A percentile compares a stretch with the other conserved stretches of the same genome.
Conservation (phyloP, 2,329 filamentous ascomycete species). For the Salinomyces thailandicus region DNA sequence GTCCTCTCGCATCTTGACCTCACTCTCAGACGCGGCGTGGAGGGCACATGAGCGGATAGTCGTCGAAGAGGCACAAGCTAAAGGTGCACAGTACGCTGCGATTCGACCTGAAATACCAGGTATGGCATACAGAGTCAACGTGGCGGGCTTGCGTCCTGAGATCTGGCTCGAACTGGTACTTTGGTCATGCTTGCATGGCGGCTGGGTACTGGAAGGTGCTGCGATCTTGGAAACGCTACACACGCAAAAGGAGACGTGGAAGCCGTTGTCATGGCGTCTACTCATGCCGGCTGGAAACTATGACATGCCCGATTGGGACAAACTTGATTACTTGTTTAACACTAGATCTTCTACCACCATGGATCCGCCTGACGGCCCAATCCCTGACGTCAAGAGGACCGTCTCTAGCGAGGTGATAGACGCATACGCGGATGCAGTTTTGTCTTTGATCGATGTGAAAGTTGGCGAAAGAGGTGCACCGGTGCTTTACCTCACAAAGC, state of each 20-base stretch:
- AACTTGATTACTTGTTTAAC: constrained; percentile 22
- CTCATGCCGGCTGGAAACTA: constrained; percentile 14
- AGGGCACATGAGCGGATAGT: constrained; percentile 33
- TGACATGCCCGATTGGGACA: constrained; percentile 20
- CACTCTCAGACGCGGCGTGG: constrained; percentile 42
- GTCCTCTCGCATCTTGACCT: constrained; percentile 38
- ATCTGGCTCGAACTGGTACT: constrained; percentile 44
- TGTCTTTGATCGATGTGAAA: constrained; percentile 36
- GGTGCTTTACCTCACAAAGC: constrained; percentile 25
- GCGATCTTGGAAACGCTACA: constrained; percentile 28
- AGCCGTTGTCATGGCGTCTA: constrained; percentile 31
- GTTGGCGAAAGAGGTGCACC: constrained; percentile 31
- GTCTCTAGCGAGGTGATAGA: constrained; percentile 50
- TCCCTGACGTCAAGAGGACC: constrained; percentile 31
- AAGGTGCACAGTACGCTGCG: constrained; percentile 28
- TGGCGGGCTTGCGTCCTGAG: constrained; percentile 33
- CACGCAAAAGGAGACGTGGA: constrained; percentile 17
- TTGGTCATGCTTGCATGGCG: constrained; percentile 41
- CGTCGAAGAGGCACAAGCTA: constrained; percentile 18
- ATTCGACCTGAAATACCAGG: constrained; percentile 35
- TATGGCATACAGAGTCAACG: constrained; percentile 31
- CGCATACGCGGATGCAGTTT: constrained; percentile 44
- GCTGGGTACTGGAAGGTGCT: constrained; percentile 35
- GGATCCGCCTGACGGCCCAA: constrained; percentile 7
- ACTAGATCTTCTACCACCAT: constrained; percentile 13